A percentile compares a stretch with the other conserved stretches of the same genome.
These are phyloP conservation scores for Scedosporium aurantiacum DNA, from an alignment of 2,329 filamentous ascomycete genomes.

Conservation along the genomic window DNA sequence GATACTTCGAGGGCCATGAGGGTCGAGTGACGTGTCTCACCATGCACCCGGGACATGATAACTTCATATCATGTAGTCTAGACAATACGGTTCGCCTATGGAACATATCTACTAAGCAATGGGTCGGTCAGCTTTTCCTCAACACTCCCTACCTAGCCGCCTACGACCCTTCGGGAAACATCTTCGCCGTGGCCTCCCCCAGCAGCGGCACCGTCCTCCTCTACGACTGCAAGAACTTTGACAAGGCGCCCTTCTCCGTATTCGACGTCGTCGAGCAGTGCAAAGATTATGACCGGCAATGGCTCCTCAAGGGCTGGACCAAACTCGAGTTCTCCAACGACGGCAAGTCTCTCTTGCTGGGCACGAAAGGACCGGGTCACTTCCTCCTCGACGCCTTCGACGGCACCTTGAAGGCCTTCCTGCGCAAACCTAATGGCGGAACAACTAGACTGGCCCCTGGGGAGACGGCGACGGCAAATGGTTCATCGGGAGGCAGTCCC, in stretches of 20 bases:
- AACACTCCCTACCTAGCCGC: constrained; percentile 72
- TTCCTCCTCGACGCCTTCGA: constrained; percentile 91
- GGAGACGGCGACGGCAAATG: constrained; percentile 29
- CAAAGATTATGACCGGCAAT: constrained; percentile 39
- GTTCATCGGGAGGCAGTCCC: constrained; percentile 24
- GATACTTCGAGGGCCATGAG: constrained; percentile 90
- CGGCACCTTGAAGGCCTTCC: constrained; percentile 65
- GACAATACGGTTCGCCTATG: constrained; percentile 89
- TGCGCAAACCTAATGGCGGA: constrained; percentile 46
- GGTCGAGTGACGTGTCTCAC: constrained; percentile 72
- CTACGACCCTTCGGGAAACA: constrained; percentile 83
- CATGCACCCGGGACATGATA: constrained; percentile 76
- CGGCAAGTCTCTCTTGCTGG: constrained; percentile 74
- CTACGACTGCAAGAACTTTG: constrained; percentile 89
- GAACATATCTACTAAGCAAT: constrained; percentile 73
- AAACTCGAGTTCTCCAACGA: constrained; percentile 94
- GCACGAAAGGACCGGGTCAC: constrained; percentile 74
- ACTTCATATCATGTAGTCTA: constrained; percentile 81
- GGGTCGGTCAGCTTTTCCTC: constrained; percentile 70
- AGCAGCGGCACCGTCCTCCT: constrained; percentile 69
- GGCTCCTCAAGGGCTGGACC: constrained; percentile 65
- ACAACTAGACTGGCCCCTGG: constrained; percentile 42
- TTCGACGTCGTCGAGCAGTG: constrained; percentile 64
- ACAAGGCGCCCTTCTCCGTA: constrained; percentile 77
- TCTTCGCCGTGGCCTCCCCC: constrained; percentile 83